phyloP scores from a whole-genome alignment of 345 rosid species.

The Boechera stricta region DNA sequence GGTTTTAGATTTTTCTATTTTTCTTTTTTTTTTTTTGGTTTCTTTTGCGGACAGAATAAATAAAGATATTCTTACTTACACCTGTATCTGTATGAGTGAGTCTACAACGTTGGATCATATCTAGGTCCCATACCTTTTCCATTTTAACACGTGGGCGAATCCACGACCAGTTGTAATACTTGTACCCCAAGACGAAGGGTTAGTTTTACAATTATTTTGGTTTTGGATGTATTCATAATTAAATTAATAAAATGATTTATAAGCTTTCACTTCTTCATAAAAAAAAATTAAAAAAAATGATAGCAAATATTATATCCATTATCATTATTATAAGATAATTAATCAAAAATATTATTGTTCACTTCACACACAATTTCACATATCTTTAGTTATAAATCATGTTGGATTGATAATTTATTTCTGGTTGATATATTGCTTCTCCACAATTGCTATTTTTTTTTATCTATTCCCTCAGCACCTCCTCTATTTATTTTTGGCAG shows the following conservation, averaged over 20 bases:
- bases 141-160: constrained; percentile 25
- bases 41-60: constrained; percentile 10
- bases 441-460: not conserved
- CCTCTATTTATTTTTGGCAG: not conserved
- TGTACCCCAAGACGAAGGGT: constrained; percentile 25
- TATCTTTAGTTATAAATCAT: not conserved
- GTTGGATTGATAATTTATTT: not conserved
- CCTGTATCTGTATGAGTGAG: not conserved
- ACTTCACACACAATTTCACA: not conserved
- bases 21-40: not conserved
- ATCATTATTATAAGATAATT: not conserved
- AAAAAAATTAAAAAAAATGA: not conserved
- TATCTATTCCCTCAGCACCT: not conserved
- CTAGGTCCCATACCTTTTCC: not conserved
- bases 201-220: not conserved
- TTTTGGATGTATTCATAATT: not conserved
- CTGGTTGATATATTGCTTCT: no score
- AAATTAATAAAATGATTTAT: not conserved
- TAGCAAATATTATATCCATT: not conserved
- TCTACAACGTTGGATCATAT: constrained; percentile 33
- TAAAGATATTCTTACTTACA: constrained; percentile 1
- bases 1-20: constrained; percentile 24
- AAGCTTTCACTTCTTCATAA: constrained; percentile 11
- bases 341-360: not conserved
- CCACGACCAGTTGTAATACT: not conserved